Base-by-base conservation (phyloP, 2,329 filamentous ascomycete species). In the Xylariales sp. region DNA sequence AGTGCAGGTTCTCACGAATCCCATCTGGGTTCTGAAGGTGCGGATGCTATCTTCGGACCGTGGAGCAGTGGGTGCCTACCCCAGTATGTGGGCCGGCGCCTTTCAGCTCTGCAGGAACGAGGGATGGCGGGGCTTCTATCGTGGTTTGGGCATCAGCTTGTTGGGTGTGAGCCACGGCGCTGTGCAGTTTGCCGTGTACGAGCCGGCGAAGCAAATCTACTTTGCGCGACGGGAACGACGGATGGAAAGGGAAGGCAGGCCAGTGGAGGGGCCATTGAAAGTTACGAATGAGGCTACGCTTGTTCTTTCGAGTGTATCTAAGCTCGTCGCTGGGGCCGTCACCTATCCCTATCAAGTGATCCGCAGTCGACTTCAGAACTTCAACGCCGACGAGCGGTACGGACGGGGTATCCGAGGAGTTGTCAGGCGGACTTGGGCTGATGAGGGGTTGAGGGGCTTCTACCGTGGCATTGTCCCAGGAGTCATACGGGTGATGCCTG, bases 11-110 rank as follows among this genome's bases (percentile, higher is more conserved):
- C 73, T 91, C 50, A 97, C 93, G 21, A 97, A 97, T 60, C 93
- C 93, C 3, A 83, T 98, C 54, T 98, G 93, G 93, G 93, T 98
- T 3, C 81, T 98, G 61, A 97, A 97, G 71, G 97, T 91, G 7
- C 85, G 93, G 48, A 97, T 98, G 89, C 73, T 97, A 18, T 88
- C 89, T 21, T 90, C 87, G 4, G 87, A 93, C 51, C 78, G 79
- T 37, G 72, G 78, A 41, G 74, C 80, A 5, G 77, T 74, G 2
- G 88, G 88, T 11, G 93, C 91, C 1, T 98, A 98, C 64, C 74
- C 78, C 12, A 84, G 79, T 50, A 87, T 96, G 71, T 67, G 73
- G 50, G 74, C 82, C 36, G 93, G 93, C 20, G 76, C 82, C 2
- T 63, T 62, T 27, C 74, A 80, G 32, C 78, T 98, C 15, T 76